Base-by-base conservation (phyloP, 2,329 filamentous ascomycete genomes). In the Phialophora macrospora region DNA sequence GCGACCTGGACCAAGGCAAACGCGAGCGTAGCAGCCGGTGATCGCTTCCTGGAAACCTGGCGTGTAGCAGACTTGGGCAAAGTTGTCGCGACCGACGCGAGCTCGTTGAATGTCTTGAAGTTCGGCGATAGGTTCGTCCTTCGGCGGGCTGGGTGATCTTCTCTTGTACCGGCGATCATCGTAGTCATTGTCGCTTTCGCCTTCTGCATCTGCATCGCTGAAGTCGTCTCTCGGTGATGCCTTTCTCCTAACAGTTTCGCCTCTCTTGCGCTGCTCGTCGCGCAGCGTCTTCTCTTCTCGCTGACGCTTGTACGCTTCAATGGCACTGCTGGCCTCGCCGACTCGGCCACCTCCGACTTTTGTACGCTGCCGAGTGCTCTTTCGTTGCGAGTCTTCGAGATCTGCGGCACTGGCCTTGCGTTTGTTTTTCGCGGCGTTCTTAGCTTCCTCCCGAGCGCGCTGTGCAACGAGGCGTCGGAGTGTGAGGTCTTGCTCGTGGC, bases 61-160 rank as follows among this genome's bases (percentile, higher is more conserved):
- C 72, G 93, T 94, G 80, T 96, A 97, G 83, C 93, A 97, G 62
- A 97, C 90, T 74, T 94, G 88, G 6, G 90, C 90, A 76, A 99
- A 97, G 74, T 93, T 91, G 71, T 87, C 90, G 68, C 95, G 87
- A 57, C 93, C 92, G 65, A 99, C 86, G 64, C 92, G 88, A 60
- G 94, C 87, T 58, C 91, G 87, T 75, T 98, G 90, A 70, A 94
- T 88, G 76, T 98, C 92, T n/a, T 84, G 85, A 22, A 97, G 81
- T 41, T 90, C 87, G 1, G 91, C 87, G 28, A 88, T 89, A 14
- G 87, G 86, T 49, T 88, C 86, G 66, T 91, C 87, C 69, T 88
- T 89, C 34, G 83, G 79, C 59, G 77, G 77, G 66, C 78, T 77
- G 6, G 77, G 84, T 80, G 75, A 83, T 80, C 74, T 82, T 71